Conservation (phyloP, 257 asterid genomes). For the Osmanthus fragrans region DNA sequence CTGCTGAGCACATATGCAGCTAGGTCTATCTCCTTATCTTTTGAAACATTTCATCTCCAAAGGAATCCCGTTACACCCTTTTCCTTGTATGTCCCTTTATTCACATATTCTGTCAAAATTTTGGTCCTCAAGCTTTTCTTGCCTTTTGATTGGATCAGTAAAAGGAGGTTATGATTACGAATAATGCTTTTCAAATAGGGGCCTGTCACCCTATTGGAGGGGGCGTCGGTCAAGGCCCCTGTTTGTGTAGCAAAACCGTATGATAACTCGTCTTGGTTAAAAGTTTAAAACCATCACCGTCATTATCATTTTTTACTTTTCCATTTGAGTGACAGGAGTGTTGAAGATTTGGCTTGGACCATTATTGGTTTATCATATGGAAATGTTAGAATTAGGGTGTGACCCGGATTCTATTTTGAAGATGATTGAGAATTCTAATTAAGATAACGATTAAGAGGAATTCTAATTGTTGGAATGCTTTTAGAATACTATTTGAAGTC, state of each 20-base stretch:
- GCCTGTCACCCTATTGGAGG: no score
- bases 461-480: no score
- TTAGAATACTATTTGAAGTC: no score
- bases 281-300: constrained; percentile 11
- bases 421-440: no score
- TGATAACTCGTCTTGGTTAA: no score
- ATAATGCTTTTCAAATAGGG: no score
- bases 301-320: constrained; percentile 1
- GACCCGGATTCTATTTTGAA: no score
- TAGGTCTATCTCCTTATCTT: constrained; percentile 55
- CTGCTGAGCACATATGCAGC: constrained; percentile 31
- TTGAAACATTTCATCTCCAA: constrained; percentile 60
- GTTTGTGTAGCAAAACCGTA: neutral
- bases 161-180: neutral
- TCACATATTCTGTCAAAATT: constrained; percentile 33
- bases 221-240: no score
- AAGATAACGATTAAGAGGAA: no score
- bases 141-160: constrained; percentile 33
- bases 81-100: constrained; percentile 26
- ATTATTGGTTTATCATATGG: neutral
- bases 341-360: neutral
- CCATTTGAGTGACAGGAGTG: neutral
- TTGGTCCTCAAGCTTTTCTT: constrained; percentile 29
- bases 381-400: neutral
- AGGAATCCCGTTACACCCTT: constrained; percentile 24